A percentile compares a stretch with the other conserved stretches of the same genome.
phyloP scores from a whole-genome alignment of 2,329 filamentous ascomycete genomes.

The Thermothelomyces thermophilus region DNA sequence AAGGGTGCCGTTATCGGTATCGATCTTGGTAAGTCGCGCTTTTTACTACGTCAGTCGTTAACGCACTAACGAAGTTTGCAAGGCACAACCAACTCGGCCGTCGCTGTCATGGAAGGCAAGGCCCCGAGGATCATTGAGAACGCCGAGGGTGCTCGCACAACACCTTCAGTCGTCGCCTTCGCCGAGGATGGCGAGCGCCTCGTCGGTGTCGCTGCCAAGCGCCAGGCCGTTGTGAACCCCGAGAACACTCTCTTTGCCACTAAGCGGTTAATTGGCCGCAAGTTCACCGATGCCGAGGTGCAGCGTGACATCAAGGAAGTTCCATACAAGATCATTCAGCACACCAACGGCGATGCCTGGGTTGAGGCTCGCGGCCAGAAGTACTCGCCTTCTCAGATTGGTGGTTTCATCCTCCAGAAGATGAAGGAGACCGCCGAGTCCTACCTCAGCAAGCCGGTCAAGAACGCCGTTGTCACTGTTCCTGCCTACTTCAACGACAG shows the following conservation, averaged over 20 bases:
- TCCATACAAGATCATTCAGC: conserved; percentile 97
- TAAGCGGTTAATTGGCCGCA: conserved; percentile 96
- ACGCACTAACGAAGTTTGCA: conserved; percentile 9
- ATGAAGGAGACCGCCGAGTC: conserved; percentile 99
- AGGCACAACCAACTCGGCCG: conserved; percentile 94
- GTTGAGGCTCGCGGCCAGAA: conserved; percentile 87
- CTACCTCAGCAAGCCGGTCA: conserved; percentile 81
- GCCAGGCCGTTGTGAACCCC: conserved; percentile 95
- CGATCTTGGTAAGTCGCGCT: conserved; percentile 66
- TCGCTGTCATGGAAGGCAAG: conserved; percentile 97
- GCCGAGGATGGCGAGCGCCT: conserved; percentile 92
- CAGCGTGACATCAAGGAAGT: conserved; percentile 97
- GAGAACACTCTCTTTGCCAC: conserved; percentile 98
- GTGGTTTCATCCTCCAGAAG: conserved; percentile 93
- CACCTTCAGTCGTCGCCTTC: conserved; percentile 91
- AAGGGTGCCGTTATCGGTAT: conserved; percentile 97
- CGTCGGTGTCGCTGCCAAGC: conserved; percentile 95
- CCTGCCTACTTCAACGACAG: conserved; percentile 99
- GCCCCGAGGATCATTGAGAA: conserved; percentile 94
- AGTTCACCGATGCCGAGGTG: conserved; percentile 88
- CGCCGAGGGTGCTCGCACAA: conserved; percentile 87
- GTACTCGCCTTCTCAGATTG: conserved; percentile 97
- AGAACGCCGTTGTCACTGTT: conserved; percentile 95
- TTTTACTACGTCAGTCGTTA: conserved; percentile 4
- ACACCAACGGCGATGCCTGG: conserved; percentile 95